Evolutionary conservation across 2,329 filamentous ascomycete species (phyloP).

Genomic region (Aspergillus brasiliensis): DNA sequence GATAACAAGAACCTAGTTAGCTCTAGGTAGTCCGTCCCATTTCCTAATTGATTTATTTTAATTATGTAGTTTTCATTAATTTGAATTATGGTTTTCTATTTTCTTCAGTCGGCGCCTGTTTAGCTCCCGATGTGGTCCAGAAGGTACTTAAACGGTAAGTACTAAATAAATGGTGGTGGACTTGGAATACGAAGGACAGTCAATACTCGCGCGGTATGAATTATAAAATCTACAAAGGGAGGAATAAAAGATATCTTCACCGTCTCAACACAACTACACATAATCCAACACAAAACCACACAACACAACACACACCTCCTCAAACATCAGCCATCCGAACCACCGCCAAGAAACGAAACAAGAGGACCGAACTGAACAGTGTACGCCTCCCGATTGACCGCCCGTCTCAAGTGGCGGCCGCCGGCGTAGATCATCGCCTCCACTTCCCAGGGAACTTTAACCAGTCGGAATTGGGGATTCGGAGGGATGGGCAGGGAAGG

Average conservation of each 20-base stretch:
- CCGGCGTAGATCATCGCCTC: slow-evolving; percentile 3
- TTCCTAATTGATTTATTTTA: too few relatives aligned
- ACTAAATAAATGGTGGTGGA: too few relatives aligned
- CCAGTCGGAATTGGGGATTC: neutral
- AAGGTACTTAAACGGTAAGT: too few relatives aligned
- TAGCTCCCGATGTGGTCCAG: too few relatives aligned
- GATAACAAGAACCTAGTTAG: too few relatives aligned
- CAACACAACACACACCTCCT: neutral
- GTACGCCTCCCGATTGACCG: neutral
- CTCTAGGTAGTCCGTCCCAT: too few relatives aligned
- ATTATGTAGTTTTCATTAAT: too few relatives aligned
- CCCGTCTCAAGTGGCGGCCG: neutral
- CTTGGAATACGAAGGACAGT: neutral
- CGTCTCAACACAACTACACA: neutral
- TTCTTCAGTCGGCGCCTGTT: too few relatives aligned
- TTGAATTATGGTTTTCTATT: too few relatives aligned
- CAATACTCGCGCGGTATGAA: too few relatives aligned
- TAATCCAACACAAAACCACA: neutral
- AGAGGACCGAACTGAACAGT: neutral
- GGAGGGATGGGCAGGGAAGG: neutral
- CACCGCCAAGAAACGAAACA: neutral
- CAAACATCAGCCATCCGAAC: neutral
- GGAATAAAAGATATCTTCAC: neutral
- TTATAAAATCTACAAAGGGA: neutral
- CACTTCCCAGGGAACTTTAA: neutral